Evolutionary conservation across 2,329 filamentous ascomycete species (phyloP).

Genomic region (Cladosporium velox): DNA sequence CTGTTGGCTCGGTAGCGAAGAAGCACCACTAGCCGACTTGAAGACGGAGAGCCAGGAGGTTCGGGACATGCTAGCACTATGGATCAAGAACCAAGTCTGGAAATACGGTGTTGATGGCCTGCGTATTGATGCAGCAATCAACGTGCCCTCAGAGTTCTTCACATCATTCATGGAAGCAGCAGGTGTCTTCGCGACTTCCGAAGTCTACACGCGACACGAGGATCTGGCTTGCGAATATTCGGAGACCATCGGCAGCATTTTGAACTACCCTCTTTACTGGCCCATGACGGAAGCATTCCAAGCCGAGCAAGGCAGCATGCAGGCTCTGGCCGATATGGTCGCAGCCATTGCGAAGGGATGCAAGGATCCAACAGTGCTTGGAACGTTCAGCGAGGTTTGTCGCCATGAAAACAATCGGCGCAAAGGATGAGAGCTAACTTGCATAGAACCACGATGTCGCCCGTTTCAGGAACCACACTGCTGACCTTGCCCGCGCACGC

Average conservation of each 20-base stretch:
- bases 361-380: constrained; percentile 23
- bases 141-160: constrained; percentile 37
- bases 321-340: constrained; percentile 11
- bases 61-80: constrained; percentile 39
- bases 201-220: constrained; percentile 33
- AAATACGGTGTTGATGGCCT: constrained; percentile 43
- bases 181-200: constrained; percentile 36
- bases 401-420: background rate
- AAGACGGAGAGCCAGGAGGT: constrained; percentile 44
- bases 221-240: constrained; percentile 33
- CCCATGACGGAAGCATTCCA: constrained; percentile 42
- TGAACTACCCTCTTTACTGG: constrained; percentile 40
- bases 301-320: constrained; percentile 27
- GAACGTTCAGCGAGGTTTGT: constrained; percentile 26
- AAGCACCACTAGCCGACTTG: constrained; percentile 47
- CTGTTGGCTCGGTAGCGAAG: constrained; percentile 53
- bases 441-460: constrained; percentile 27
- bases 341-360: background rate
- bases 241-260: constrained; percentile 32
- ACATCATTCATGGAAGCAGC: constrained; percentile 32
- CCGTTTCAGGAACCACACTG: constrained; percentile 23
- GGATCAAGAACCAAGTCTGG: constrained; percentile 41
- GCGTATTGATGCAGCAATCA: constrained; percentile 38
- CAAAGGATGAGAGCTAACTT: background rate
- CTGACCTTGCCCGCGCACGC: constrained; percentile 23